phyloP scores from a whole-genome alignment of 2,329 filamentous ascomycete species.

The Lithohypha guttulata region DNA sequence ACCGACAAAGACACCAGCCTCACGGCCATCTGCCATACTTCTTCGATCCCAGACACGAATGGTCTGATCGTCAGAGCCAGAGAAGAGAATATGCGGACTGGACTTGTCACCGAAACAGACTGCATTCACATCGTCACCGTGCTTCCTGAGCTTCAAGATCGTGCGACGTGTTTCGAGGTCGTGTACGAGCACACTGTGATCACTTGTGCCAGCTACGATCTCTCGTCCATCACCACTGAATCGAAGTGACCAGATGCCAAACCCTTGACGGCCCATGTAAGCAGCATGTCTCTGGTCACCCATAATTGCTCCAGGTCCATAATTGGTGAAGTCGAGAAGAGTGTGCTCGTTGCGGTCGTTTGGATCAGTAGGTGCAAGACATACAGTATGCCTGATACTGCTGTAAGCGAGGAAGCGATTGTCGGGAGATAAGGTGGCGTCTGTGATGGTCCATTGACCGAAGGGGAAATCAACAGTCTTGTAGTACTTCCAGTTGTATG shows the following conservation, averaged over 20 bases:
- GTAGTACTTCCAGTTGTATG: slow-evolving; percentile 91
- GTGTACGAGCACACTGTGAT: slow-evolving; percentile 73
- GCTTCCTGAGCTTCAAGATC: slow-evolving; percentile 64
- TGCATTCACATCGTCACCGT: slow-evolving; percentile 85
- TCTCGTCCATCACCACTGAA: slow-evolving; percentile 88
- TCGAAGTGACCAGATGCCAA: slow-evolving; percentile 72
- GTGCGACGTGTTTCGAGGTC: slow-evolving; percentile 74
- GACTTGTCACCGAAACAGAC: slow-evolving; percentile 86
- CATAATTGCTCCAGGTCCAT: slow-evolving; percentile 11
- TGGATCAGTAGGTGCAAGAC: slow-evolving; percentile 77
- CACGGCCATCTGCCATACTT: slow-evolving; percentile 50
- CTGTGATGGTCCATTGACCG: slow-evolving; percentile 92
- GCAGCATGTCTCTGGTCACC: slow-evolving; percentile 11
- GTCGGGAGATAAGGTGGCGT: slow-evolving; percentile 81
- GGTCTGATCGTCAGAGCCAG: slow-evolving; percentile 85
- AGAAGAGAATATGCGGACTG: slow-evolving; percentile 90
- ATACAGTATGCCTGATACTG: slow-evolving; percentile 74
- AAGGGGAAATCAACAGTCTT: slow-evolving; percentile 78
- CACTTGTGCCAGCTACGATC: slow-evolving; percentile 78
- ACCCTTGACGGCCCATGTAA: slow-evolving; percentile 26
- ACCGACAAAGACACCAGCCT: slow-evolving; percentile 54
- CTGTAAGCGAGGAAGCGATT: slow-evolving; percentile 88
- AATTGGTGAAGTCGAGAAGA: slow-evolving; percentile 59
- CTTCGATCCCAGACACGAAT: slow-evolving; percentile 94
- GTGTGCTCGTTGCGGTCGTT: slow-evolving; percentile 70